phyloP scores from a whole-genome alignment of 768 basidiomycete species.

The Gymnopilus junonius region DNA sequence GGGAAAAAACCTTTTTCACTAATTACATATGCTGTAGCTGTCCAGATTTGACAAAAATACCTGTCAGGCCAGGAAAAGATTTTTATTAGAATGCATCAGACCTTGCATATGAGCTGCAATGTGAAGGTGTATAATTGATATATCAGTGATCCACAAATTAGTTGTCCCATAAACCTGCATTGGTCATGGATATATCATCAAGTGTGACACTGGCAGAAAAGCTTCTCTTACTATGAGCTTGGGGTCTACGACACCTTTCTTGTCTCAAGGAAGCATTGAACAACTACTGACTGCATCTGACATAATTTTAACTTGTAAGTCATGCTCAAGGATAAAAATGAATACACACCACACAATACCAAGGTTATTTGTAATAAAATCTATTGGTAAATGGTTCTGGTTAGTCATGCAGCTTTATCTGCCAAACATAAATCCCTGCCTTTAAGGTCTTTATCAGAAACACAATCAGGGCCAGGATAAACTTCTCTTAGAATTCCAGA shows the following conservation, averaged over 20 bases:
- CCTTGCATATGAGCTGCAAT: constrained; percentile 52
- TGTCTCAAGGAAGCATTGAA: constrained; percentile 58
- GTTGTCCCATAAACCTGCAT: constrained; percentile 57
- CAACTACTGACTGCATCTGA: constrained; percentile 42
- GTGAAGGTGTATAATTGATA: constrained; percentile 57
- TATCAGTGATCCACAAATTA: constrained; percentile 57
- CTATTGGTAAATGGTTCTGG: background rate
- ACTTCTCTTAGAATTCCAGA: constrained; percentile 24
- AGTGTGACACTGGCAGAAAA: background rate
- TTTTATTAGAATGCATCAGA: constrained; percentile 15
- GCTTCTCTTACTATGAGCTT: constrained; percentile 41
- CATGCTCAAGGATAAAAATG: background rate
- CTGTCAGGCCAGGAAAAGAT: background rate
- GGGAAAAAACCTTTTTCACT: constrained; percentile 6
- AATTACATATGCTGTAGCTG: constrained; percentile 11
- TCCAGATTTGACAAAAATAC: background rate
- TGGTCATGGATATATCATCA: background rate
- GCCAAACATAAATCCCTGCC: constrained; percentile 8
- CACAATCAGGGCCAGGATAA: constrained; percentile 34
- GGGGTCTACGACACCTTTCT: constrained; percentile 57
- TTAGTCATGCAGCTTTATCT: background rate
- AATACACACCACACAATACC: constrained; percentile 11
- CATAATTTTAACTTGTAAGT: background rate
- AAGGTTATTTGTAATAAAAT: constrained; percentile 28
- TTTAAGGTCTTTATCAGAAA: constrained; percentile 33